phyloP scores from a whole-genome alignment of 805 yeast species.

The Maudiozyma saulgeensis region DNA sequence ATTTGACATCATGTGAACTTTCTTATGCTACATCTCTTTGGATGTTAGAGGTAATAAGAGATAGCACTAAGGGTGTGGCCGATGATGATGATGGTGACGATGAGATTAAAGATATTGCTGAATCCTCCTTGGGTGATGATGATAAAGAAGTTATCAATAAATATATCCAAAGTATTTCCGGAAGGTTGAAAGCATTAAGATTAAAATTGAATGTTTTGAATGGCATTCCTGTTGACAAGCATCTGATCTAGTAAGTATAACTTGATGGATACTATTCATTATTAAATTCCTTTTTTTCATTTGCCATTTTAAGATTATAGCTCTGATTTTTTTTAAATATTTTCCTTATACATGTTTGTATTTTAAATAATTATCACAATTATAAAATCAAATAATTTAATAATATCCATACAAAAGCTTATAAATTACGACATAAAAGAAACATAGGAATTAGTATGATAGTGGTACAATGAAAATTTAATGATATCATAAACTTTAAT shows the following conservation, averaged over 20 bases:
- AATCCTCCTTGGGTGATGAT: slow-evolving; percentile 46
- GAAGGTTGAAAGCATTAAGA: slow-evolving; percentile 62
- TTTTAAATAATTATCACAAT: too few species aligned
- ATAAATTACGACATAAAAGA: too few species aligned
- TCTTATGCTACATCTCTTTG: slow-evolving; percentile 87
- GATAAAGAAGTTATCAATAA: slow-evolving; percentile 70
- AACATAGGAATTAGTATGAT: too few species aligned
- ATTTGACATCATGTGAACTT: slow-evolving; percentile 59
- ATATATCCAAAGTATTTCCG: slow-evolving; percentile 75
- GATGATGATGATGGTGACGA: slow-evolving; percentile 34
- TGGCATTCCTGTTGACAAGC: slow-evolving; percentile 21
- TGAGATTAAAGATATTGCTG: slow-evolving; percentile 23
- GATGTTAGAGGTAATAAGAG: slow-evolving; percentile 87
- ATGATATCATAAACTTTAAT: too few species aligned
- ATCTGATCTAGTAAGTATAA: not conserved
- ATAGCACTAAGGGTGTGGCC: slow-evolving; percentile 35
- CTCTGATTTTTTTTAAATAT: too few species aligned
- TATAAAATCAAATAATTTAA: too few species aligned
- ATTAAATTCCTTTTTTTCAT: too few species aligned
- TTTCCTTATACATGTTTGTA: too few species aligned
- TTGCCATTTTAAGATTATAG: too few species aligned
- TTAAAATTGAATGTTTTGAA: slow-evolving; percentile 31
- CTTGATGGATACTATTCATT: too few species aligned
- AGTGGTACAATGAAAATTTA: too few species aligned
- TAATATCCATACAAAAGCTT: too few species aligned